These are phyloP conservation scores for Miscanthus lutarioriparius DNA, from an alignment of 176 grass and related monocot genomes.

Conservation along the genomic window DNA sequence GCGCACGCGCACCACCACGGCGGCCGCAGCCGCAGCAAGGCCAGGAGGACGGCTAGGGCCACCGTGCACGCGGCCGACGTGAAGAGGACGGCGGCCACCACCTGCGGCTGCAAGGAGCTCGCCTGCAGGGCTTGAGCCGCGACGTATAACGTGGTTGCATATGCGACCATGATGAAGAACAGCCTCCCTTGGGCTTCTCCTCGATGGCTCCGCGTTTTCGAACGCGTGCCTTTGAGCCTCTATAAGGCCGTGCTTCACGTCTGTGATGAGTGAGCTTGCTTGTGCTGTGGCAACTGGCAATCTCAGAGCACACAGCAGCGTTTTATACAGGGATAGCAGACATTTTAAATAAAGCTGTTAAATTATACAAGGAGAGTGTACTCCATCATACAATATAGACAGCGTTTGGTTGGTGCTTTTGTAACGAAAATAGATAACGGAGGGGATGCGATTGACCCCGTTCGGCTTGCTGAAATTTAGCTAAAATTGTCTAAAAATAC, in stretches of 20 bases:
- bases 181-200: neutral
- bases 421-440: too few species aligned
- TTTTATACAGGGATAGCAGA: slow-evolving; percentile 41
- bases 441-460: too few species aligned
- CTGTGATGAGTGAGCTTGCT: neutral
- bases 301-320: slow-evolving; percentile 1
- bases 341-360: neutral
- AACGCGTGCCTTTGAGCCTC: slow-evolving; percentile 23
- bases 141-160: slow-evolving; percentile 32
- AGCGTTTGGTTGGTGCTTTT: too few species aligned
- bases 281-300: slow-evolving; percentile 26
- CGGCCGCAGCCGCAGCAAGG: slow-evolving; percentile 31
- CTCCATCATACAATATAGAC: neutral
- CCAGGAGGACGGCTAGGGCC: slow-evolving; percentile 46
- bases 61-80: slow-evolving; percentile 37
- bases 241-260: neutral
- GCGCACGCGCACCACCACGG: slow-evolving; percentile 78
- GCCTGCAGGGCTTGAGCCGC: slow-evolving; percentile 34
- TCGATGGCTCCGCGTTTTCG: slow-evolving; percentile 22
- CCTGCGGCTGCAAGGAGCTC: slow-evolving; percentile 44
- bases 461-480: too few species aligned
- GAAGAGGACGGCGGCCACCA: slow-evolving; percentile 52
- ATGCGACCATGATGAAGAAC: slow-evolving; percentile 30
- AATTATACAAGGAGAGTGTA: neutral
- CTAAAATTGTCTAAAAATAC: too few species aligned